These are phyloP conservation scores for Plasmodium knowlesi DNA, from an alignment of 169 alveolate genomes.

Conservation along the genomic window DNA sequence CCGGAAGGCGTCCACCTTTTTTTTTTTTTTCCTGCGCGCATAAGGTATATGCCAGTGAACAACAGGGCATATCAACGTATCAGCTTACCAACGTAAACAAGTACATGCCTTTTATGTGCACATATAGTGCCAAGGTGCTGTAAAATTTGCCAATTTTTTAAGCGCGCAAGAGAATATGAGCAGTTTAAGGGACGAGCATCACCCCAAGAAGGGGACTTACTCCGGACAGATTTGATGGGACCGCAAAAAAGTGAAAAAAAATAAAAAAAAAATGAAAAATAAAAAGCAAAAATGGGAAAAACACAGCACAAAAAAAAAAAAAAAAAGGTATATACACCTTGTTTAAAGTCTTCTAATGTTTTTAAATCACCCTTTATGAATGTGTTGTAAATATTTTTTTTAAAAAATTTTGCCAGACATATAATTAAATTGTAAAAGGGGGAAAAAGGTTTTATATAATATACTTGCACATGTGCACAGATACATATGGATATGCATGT, in stretches of 20 bases:
- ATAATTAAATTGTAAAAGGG: not conserved
- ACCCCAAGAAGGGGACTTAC: not conserved
- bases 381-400: not conserved
- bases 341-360: conserved; percentile 7
- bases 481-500: not conserved
- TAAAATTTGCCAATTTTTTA: not conserved
- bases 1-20: not conserved
- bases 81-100: not conserved
- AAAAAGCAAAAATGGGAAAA: conserved; percentile 9
- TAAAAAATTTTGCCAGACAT: not conserved
- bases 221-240: not conserved
- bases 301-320: conserved; percentile 1
- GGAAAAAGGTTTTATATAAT: not conserved
- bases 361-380: conserved; percentile 3
- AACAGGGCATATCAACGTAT: not conserved
- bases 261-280: not conserved
- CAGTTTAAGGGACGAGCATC: not conserved
- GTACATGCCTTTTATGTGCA: not conserved
- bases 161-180: not conserved
- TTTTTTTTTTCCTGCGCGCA: not conserved
- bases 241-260: not conserved
- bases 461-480: not conserved
- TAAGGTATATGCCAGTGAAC: not conserved
- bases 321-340: not conserved
- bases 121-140: not conserved